Evolutionary conservation across 208 protist species (phyloP).

Genomic region (Trypanosoma platydactyli): DNA sequence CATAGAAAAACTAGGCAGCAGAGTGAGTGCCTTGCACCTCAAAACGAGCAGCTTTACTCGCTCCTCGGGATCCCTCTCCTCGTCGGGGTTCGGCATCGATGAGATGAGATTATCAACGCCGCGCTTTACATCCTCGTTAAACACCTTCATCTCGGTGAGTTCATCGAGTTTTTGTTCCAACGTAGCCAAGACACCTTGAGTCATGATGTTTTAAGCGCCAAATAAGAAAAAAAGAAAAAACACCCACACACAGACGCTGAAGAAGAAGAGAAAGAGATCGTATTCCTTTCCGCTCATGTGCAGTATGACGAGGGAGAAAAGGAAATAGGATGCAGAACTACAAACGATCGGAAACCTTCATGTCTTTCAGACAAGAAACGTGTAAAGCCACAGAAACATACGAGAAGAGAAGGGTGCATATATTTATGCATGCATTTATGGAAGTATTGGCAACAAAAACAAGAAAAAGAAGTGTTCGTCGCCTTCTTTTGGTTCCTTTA

Average conservation of each 20-base stretch:
- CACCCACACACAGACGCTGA: background rate
- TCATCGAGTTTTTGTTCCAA: conserved; percentile 59
- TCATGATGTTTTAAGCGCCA: background rate
- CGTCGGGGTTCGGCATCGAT: conserved; percentile 46
- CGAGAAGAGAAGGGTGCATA: too few relatives aligned
- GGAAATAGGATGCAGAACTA: too few relatives aligned
- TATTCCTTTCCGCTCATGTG: too few relatives aligned
- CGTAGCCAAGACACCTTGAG: conserved; percentile 27
- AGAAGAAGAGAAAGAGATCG: background rate
- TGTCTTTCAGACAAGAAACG: too few relatives aligned
- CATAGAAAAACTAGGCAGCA: conserved; percentile 71
- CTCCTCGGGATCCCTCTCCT: conserved; percentile 37
- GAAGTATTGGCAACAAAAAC: too few relatives aligned
- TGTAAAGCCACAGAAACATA: too few relatives aligned
- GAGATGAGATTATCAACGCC: conserved; percentile 55
- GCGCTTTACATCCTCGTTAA: conserved; percentile 43
- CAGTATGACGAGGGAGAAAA: too few relatives aligned
- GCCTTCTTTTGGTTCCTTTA: too few relatives aligned
- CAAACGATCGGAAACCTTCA: too few relatives aligned
- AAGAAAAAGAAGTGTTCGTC: too few relatives aligned
- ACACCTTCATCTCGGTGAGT: conserved; percentile 61
- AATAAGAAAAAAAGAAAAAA: too few relatives aligned
- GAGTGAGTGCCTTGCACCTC: conserved; percentile 49
- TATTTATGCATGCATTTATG: too few relatives aligned
- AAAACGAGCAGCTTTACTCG: conserved; percentile 72